Evolutionary conservation across 768 basidiomycete species (phyloP).

Genomic region (Boletus reticuloceps): DNA sequence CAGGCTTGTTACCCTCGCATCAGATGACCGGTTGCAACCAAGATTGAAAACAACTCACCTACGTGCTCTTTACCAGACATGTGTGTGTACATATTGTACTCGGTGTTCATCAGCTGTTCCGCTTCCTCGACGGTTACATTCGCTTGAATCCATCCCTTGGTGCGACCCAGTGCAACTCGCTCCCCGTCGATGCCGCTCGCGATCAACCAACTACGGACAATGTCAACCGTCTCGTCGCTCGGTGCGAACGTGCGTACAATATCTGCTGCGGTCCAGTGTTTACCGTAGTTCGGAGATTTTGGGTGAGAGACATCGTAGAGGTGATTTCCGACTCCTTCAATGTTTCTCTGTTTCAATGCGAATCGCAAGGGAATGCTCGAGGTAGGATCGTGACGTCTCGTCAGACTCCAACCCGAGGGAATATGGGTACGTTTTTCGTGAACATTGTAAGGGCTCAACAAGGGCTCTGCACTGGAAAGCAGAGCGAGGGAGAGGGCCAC

Average conservation of each 20-base stretch:
- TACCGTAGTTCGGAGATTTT: slow-evolving; percentile 32
- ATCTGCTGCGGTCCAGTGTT: slow-evolving; percentile 29
- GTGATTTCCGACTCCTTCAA: slow-evolving; percentile 23
- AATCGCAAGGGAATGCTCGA: slow-evolving; percentile 29
- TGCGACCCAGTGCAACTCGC: slow-evolving; percentile 14
- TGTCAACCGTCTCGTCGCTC: slow-evolving; percentile 17
- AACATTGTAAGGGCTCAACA: slow-evolving; percentile 24
- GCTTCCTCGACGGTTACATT: slow-evolving; percentile 31
- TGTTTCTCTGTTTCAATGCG: slow-evolving; percentile 32
- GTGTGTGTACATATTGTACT: slow-evolving; percentile 33
- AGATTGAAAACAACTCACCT: slow-evolving; percentile 13
- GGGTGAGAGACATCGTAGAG: slow-evolving; percentile 33
- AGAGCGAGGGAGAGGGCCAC: slow-evolving; percentile 12
- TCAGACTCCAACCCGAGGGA: slow-evolving; percentile 37
- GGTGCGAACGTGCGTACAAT: slow-evolving; percentile 25
- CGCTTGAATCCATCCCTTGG: slow-evolving; percentile 28
- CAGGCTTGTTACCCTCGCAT: slow-evolving; percentile 21
- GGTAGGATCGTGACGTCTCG: slow-evolving; percentile 35
- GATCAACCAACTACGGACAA: slow-evolving; percentile 27
- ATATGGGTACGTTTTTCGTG: slow-evolving; percentile 40
- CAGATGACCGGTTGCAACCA: not conserved
- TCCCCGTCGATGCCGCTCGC: slow-evolving; percentile 22
- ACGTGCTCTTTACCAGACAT: slow-evolving; percentile 25
- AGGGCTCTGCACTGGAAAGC: slow-evolving; percentile 13
- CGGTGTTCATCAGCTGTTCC: slow-evolving; percentile 30